Evolutionary conservation across 2,329 filamentous ascomycete species (phyloP).

Genomic region (Sarocladium strictum): DNA sequence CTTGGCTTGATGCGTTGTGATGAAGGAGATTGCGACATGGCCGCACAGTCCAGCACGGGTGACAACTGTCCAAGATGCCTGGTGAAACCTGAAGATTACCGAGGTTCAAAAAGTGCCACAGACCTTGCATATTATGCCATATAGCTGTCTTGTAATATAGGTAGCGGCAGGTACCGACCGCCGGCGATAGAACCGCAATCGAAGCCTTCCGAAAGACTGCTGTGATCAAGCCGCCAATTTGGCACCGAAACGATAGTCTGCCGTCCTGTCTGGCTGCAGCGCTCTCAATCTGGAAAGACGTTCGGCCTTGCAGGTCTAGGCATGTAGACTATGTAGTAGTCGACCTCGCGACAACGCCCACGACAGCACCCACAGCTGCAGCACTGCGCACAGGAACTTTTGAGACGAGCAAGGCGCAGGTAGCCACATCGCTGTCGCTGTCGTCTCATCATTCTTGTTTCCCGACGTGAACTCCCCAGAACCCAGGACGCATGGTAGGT

Average conservation of each 20-base stretch:
- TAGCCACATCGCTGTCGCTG: neutral
- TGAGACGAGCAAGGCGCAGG: neutral
- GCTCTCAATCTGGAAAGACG: constrained; percentile 3
- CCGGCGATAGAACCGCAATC: constrained; percentile 4
- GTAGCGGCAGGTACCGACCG: neutral
- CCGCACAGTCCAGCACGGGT: neutral
- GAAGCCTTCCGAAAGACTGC: neutral
- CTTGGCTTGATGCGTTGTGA: constrained; percentile 1
- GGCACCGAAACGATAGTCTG: neutral
- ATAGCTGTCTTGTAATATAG: neutral
- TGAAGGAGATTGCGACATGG: neutral
- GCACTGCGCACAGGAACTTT: constrained; percentile 5
- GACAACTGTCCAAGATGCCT: neutral
- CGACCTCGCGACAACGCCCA: neutral
- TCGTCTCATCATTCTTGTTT: neutral
- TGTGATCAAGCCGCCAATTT: neutral
- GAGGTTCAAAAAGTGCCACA: neutral
- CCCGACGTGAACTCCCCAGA: neutral
- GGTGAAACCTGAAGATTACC: neutral
- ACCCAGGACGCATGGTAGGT: too few species aligned
- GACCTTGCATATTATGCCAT: neutral
- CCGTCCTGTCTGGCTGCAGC: neutral
- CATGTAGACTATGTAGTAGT: neutral
- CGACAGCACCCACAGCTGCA: neutral
- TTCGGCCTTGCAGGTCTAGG: neutral